Evolutionary conservation across 192 early-diverging fungal species (phyloP).

Genomic region (Spizellomyces punctatus): DNA sequence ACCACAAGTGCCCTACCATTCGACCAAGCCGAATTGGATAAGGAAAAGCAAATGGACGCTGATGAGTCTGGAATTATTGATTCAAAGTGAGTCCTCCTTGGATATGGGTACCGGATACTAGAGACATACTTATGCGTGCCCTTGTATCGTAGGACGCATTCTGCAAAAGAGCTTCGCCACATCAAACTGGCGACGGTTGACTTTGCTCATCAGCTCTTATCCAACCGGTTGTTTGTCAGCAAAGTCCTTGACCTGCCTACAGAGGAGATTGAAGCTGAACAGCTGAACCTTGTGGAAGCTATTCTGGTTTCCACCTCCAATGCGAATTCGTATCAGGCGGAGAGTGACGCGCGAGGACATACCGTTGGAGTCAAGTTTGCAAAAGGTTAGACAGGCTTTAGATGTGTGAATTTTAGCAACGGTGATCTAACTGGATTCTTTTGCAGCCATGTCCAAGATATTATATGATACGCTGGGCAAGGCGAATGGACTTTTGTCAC

Average conservation of each 20-base stretch:
- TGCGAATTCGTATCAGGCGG: slow-evolving; percentile 47
- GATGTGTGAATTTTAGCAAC: no score
- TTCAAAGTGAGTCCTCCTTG: background rate
- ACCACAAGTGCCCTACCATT: slow-evolving; percentile 20
- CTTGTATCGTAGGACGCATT: no score
- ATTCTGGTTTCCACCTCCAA: slow-evolving; percentile 60
- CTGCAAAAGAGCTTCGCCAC: slow-evolving; percentile 60
- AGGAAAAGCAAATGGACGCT: slow-evolving; percentile 3
- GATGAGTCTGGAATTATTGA: slow-evolving; percentile 10
- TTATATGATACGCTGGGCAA: slow-evolving; percentile 75
- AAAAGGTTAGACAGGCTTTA: no score
- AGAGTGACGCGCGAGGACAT: background rate
- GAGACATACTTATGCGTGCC: no score
- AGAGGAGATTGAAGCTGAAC: slow-evolving; percentile 49
- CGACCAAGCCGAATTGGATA: slow-evolving; percentile 18
- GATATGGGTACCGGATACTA: no score
- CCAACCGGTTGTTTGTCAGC: slow-evolving; percentile 53
- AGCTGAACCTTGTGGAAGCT: slow-evolving; percentile 53
- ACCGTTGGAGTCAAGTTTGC: slow-evolving; percentile 13
- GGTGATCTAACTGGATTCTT: background rate
- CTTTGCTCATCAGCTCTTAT: slow-evolving; percentile 56
- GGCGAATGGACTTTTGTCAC: slow-evolving; percentile 75
- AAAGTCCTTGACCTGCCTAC: slow-evolving; percentile 42
- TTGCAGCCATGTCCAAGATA: slow-evolving; percentile 34
- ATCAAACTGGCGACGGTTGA: slow-evolving; percentile 64